Evolutionary conservation across 176 grass and related monocot genomes (phyloP).

Genomic region (Thinopyrum elongatum): DNA sequence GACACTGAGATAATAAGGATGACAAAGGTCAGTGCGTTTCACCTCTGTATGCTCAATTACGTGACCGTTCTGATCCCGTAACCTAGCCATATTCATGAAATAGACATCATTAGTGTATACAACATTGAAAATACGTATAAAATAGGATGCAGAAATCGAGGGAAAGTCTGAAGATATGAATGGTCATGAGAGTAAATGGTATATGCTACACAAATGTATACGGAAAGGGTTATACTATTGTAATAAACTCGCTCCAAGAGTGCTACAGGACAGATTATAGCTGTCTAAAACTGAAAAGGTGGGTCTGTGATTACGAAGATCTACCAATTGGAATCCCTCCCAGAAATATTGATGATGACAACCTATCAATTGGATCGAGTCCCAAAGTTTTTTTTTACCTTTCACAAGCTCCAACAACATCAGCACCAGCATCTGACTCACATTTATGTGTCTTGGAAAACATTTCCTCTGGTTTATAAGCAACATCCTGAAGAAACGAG

Average conservation of each 20-base stretch:
- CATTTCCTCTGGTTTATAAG: slow-evolving; percentile 74
- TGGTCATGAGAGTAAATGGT: background rate
- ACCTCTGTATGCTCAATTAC: slow-evolving; percentile 77
- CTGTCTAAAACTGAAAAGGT: background rate
- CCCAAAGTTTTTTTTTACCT: slow-evolving; percentile 34
- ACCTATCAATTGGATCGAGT: background rate
- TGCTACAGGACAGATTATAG: background rate
- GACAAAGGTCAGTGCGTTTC: slow-evolving; percentile 2
- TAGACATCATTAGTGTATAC: background rate
- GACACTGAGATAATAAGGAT: background rate
- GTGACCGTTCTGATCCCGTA: slow-evolving; percentile 54
- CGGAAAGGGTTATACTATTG: background rate
- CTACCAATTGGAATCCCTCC: background rate
- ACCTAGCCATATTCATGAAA: slow-evolving; percentile 48
- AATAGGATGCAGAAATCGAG: background rate
- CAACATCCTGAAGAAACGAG: slow-evolving; percentile 59
- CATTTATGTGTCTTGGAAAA: slow-evolving; percentile 72
- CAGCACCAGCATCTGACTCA: slow-evolving; percentile 62
- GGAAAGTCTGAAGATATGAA: background rate
- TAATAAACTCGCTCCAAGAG: background rate
- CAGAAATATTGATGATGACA: background rate
- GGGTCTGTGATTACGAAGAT: background rate
- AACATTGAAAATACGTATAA: background rate
- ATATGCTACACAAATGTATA: background rate
- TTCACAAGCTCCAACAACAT: slow-evolving; percentile 75